Base-by-base conservation (phyloP, 371 early-diverging fungal genomes). In the Mucor plumbeus region DNA sequence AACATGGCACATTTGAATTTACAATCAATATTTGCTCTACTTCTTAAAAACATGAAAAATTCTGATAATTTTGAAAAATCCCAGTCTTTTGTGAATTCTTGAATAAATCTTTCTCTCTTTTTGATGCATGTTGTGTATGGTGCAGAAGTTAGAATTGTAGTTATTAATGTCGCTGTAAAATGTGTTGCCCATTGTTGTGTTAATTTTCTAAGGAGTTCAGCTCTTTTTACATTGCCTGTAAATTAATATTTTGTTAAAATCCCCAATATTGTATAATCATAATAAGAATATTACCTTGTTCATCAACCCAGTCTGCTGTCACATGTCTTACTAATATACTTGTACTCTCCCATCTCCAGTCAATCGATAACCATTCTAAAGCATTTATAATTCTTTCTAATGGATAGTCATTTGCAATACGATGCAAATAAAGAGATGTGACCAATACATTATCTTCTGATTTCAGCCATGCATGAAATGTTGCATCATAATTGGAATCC, bases 11-110 rank as follows among this genome's bases (percentile, higher is more conserved):
- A 90, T 71, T 92, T 92, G 48, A 90, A 82, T 61, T 88, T 85
- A 70, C 90, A 90, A 61, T 85, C 89, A 39, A 92, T 83, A 13
- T 89, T 89, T 9, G 91, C 86, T 43, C 83, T 81, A 44, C 85
- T 84, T 64, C 88, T 86, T 40, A 92, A 73, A 43, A 84, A 88
- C 73, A 90, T 90, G 79, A 92, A 92, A 53, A 92, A 90, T 71
- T 91, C 91, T 4, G 90, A 90, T 39, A 92, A 75, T 33, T 90
- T 86, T 55, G 89, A 90, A 77, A 92, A 92, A 71, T 90, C 90
- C 92, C 92, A 92, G 61, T 89, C 88, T 19, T 85, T 81, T 0
- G 90, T 88, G 36, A 92, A 84, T 5, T 86, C 87, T 60, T 88
- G 83, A 66, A 92, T 69, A 47, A 92, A 91, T 7, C 86, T 73